Conservation (phyloP, 2,329 filamentous ascomycete species). For the Calonectria leucothoes region DNA sequence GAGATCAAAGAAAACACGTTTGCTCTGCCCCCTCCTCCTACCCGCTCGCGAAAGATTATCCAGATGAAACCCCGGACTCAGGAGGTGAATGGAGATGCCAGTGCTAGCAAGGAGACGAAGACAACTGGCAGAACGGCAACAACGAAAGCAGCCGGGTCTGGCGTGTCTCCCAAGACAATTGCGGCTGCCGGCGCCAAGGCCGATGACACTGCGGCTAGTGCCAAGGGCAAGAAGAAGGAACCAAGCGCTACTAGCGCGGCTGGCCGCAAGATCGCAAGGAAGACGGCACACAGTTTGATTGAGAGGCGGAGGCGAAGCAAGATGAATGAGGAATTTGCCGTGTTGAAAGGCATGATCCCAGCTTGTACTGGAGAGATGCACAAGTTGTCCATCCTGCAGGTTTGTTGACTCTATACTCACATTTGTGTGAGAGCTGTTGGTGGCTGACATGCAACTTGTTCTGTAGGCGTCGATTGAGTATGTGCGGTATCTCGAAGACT, state of each 20-base stretch:
- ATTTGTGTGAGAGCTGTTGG: not conserved
- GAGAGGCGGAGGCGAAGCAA: conserved; percentile 90
- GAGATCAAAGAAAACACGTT: conserved; percentile 72
- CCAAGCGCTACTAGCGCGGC: conserved; percentile 81
- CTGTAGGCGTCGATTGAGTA: conserved; percentile 93
- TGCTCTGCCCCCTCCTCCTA: conserved; percentile 90
- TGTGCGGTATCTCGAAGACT: conserved; percentile 91
- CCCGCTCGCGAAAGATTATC: conserved; percentile 93
- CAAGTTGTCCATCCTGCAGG: conserved; percentile 94
- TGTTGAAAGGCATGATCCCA: conserved; percentile 94
- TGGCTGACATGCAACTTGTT: conserved; percentile 18
- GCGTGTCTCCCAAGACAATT: conserved; percentile 33
- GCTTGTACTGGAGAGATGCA: conserved; percentile 98
- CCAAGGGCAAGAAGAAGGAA: conserved; percentile 78
- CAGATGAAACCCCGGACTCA: conserved; percentile 86
- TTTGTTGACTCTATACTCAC: conserved; percentile 53
- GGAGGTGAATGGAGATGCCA: conserved; percentile 45
- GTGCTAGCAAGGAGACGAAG: conserved; percentile 40
- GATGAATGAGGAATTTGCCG: conserved; percentile 98
- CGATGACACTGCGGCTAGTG: conserved; percentile 31
- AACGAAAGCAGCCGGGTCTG: conserved; percentile 26
- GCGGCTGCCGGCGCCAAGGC: conserved; percentile 31
- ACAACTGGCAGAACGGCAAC: conserved; percentile 33
- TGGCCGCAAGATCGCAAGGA: conserved; percentile 93
- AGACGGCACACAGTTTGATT: conserved; percentile 96